These are phyloP conservation scores for Pseudotsuga menziesii DNA, from an alignment of 75 land plant genomes.

Conservation along the genomic window DNA sequence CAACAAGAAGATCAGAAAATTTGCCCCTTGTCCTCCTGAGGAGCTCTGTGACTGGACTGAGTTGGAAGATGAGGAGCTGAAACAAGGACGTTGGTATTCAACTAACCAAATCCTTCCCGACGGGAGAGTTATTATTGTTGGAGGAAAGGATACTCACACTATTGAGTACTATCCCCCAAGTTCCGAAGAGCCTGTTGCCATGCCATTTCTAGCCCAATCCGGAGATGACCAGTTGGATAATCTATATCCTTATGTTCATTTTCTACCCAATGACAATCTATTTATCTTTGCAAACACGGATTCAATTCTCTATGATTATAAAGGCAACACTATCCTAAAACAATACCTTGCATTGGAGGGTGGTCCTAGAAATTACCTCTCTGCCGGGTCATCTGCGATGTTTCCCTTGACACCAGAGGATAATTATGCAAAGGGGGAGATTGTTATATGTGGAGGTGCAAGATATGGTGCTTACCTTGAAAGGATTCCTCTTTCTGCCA, in stretches of 20 bases:
- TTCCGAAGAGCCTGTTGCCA: slow-evolving; percentile 9
- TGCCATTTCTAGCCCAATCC: slow-evolving; percentile 45
- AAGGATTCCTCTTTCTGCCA: slow-evolving; percentile 30
- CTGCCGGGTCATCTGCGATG: slow-evolving; percentile 71
- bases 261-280: slow-evolving; percentile 78
- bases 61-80: slow-evolving; percentile 10
- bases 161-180: slow-evolving; percentile 59
- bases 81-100: slow-evolving; percentile 44
- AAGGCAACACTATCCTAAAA: slow-evolving; percentile 20
- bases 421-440: slow-evolving; percentile 38
- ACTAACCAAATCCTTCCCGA: slow-evolving; percentile 60
- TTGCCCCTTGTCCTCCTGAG: slow-evolving; percentile 26
- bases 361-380: slow-evolving; percentile 69
- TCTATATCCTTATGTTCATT: slow-evolving; percentile 80
- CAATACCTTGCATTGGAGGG: slow-evolving; percentile 49
- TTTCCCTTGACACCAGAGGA: slow-evolving; percentile 34
- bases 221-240: slow-evolving; percentile 63
- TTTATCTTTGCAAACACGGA: slow-evolving; percentile 76
- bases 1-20: slow-evolving; percentile 31
- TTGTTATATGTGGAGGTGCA: slow-evolving; percentile 77
- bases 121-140: slow-evolving; percentile 40
- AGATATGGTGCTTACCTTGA: slow-evolving; percentile 55
- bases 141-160: slow-evolving; percentile 25
- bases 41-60: slow-evolving; percentile 48
- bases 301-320: slow-evolving; percentile 54